A percentile compares a stretch with the other conserved stretches of the same genome.
These are phyloP conservation scores for Alternaria hordeiaustralica DNA, from an alignment of 2,329 filamentous ascomycete genomes.

Conservation along the genomic window DNA sequence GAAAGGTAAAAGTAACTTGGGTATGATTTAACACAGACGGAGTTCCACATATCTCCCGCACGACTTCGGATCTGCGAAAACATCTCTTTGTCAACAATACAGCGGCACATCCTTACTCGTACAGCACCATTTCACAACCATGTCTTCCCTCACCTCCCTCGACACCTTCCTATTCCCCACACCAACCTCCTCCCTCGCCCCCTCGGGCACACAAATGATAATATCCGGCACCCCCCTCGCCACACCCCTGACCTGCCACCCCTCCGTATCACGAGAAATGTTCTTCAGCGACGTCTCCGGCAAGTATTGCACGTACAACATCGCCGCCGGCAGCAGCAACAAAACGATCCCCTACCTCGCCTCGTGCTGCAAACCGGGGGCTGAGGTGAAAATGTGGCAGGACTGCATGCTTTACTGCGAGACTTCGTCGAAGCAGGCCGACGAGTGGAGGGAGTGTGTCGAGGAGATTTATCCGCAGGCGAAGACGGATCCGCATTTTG, in stretches of 20 bases:
- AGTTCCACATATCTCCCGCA: background rate
- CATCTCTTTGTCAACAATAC: accelerated
- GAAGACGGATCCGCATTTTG: background rate
- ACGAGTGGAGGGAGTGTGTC: background rate
- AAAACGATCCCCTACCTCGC: background rate
- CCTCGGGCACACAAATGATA: background rate
- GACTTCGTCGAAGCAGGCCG: accelerated
- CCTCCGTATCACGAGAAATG: background rate
- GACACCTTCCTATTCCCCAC: background rate
- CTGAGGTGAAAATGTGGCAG: background rate
- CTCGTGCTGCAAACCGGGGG: background rate
- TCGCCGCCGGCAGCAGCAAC: accelerated
- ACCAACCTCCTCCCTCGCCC: background rate
- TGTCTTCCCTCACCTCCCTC: background rate
- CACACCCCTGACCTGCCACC: background rate
- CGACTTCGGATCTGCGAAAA: background rate
- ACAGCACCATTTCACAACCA: background rate
- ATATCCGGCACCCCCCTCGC: background rate
- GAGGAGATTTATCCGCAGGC: background rate
- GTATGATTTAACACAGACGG: background rate
- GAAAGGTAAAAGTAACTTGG: background rate
- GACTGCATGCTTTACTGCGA: background rate
- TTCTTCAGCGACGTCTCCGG: background rate
- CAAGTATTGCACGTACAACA: background rate
- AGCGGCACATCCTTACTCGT: background rate